phyloP scores from a whole-genome alignment of 2,329 filamentous ascomycete species.

The Aspergillus versicolor region DNA sequence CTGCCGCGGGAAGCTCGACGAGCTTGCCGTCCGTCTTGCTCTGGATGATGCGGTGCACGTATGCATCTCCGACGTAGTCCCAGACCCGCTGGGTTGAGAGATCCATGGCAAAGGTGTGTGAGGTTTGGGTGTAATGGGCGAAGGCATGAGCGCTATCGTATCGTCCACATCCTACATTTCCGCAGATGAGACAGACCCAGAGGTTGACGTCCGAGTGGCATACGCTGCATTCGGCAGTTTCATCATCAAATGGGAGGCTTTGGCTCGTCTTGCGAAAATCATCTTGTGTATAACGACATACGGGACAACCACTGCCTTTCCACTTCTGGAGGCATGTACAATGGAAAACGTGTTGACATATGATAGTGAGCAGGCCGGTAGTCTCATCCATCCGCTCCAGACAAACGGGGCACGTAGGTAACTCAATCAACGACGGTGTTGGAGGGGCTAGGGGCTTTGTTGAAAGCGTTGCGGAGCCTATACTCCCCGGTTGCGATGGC shows the following conservation, averaged over 20 bases:
- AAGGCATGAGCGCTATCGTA: slow-evolving; percentile 95
- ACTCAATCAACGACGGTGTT: slow-evolving; percentile 81
- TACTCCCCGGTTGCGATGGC: slow-evolving; percentile 32
- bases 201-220: slow-evolving; percentile 81
- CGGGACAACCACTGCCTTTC: slow-evolving; percentile 89
- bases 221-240: slow-evolving; percentile 63
- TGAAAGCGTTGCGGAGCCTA: slow-evolving; percentile 48
- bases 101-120: slow-evolving; percentile 90
- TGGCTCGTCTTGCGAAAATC: slow-evolving; percentile 47
- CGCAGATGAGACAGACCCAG: slow-evolving; percentile 95
- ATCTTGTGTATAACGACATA: slow-evolving; percentile 84
- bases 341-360: slow-evolving; percentile 97
- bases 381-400: slow-evolving; percentile 98
- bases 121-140: slow-evolving; percentile 85
- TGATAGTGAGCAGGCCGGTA: slow-evolving; percentile 88
- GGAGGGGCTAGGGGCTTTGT: slow-evolving; percentile 66
- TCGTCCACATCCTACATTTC: slow-evolving; percentile 86
- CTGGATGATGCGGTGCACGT: slow-evolving; percentile 92
- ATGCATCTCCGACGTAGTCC: slow-evolving; percentile 95
- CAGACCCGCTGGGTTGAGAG: slow-evolving; percentile 92
- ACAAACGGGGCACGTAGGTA: slow-evolving; percentile 95
- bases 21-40: slow-evolving; percentile 91
- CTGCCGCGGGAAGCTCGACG: slow-evolving; percentile 75
- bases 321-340: slow-evolving; percentile 95
- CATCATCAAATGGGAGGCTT: slow-evolving; percentile 57